Percentiles rank a stretch among this genome's conserved stretches.
These are phyloP conservation scores for Wallacemonas sp. DNA, from an alignment of 208 protist species.

Conservation along the genomic window DNA sequence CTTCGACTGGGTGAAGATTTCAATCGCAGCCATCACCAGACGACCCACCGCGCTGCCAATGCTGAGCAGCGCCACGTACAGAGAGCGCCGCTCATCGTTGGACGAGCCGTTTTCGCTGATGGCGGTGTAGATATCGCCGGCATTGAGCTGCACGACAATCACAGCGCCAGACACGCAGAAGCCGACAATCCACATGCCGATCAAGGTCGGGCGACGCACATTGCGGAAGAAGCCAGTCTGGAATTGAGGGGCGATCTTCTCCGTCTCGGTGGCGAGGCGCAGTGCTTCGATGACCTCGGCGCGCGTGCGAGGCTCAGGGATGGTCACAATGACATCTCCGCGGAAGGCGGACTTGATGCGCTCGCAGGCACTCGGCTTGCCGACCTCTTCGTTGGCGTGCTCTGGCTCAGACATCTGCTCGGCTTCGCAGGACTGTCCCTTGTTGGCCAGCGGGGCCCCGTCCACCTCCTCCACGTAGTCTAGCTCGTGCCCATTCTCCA, in stretches of 20 bases:
- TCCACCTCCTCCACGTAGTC: slow-evolving; percentile 13
- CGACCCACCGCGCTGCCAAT: slow-evolving; percentile 46
- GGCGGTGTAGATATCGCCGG: slow-evolving; percentile 40
- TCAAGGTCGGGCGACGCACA: slow-evolving; percentile 30
- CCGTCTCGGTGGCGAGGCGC: slow-evolving; percentile 21
- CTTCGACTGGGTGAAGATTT: slow-evolving; percentile 30
- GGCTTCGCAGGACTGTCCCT: background rate
- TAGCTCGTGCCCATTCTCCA: background rate
- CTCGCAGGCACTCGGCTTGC: background rate
- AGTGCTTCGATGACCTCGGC: slow-evolving; percentile 17
- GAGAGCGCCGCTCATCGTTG: slow-evolving; percentile 21
- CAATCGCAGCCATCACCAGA: slow-evolving; percentile 38
- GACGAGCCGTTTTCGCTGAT: slow-evolving; percentile 31
- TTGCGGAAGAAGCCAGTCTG: slow-evolving; percentile 43
- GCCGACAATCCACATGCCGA: slow-evolving; percentile 44
- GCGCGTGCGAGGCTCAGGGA: slow-evolving; percentile 17
- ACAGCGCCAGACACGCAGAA: slow-evolving; percentile 37
- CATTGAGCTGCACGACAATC: slow-evolving; percentile 39
- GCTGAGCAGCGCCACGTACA: slow-evolving; percentile 45
- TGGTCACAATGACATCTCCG: background rate
- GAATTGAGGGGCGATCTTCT: slow-evolving; percentile 48
- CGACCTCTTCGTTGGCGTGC: background rate
- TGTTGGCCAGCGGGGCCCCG: background rate
- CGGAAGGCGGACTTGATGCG: slow-evolving; percentile 14
- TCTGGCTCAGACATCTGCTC: background rate